Evolutionary conservation across 495 filamentous ascomycete species (phyloP).

Genomic region (Collariella sp.): DNA sequence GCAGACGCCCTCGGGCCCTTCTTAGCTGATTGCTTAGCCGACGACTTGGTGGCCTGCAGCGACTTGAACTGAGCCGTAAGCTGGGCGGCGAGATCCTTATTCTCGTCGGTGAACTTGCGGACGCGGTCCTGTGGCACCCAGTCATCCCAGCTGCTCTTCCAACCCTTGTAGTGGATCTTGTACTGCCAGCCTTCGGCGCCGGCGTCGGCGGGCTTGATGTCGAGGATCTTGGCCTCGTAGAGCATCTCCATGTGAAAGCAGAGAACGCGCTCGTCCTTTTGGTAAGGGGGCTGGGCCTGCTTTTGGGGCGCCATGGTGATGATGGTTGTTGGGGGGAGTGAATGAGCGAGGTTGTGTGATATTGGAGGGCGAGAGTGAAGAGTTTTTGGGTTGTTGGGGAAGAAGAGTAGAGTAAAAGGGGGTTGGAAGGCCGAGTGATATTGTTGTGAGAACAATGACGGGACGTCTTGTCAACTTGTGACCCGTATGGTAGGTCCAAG

Average conservation of each 20-base stretch:
- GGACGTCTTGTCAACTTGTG: too few relatives aligned
- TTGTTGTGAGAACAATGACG: too few relatives aligned
- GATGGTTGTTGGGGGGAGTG: neutral
- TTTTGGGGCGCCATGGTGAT: slow-evolving; percentile 33
- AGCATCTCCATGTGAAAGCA: slow-evolving; percentile 96
- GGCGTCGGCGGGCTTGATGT: slow-evolving; percentile 57
- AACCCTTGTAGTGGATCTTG: slow-evolving; percentile 96
- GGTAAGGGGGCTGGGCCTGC: slow-evolving; percentile 49
- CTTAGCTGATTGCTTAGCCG: slow-evolving; percentile 36
- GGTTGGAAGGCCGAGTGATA: neutral
- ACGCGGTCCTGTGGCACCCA: slow-evolving; percentile 94
- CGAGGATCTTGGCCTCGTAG: slow-evolving; percentile 93
- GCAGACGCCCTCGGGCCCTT: slow-evolving; percentile 52
- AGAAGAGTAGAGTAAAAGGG: neutral
- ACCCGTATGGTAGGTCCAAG: too few relatives aligned
- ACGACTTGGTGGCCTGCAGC: slow-evolving; percentile 35
- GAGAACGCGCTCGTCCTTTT: slow-evolving; percentile 85
- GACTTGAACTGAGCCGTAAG: slow-evolving; percentile 49
- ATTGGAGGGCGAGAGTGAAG: neutral
- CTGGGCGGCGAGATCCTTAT: slow-evolving; percentile 70
- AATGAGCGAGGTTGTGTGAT: neutral
- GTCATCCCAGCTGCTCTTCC: slow-evolving; percentile 99
- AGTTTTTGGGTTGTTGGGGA: neutral
- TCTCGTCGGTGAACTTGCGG: slow-evolving; percentile 89
- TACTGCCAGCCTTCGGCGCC: slow-evolving; percentile 72